phyloP scores from a whole-genome alignment of 768 basidiomycete genomes.

The Naganishia vishniacii region DNA sequence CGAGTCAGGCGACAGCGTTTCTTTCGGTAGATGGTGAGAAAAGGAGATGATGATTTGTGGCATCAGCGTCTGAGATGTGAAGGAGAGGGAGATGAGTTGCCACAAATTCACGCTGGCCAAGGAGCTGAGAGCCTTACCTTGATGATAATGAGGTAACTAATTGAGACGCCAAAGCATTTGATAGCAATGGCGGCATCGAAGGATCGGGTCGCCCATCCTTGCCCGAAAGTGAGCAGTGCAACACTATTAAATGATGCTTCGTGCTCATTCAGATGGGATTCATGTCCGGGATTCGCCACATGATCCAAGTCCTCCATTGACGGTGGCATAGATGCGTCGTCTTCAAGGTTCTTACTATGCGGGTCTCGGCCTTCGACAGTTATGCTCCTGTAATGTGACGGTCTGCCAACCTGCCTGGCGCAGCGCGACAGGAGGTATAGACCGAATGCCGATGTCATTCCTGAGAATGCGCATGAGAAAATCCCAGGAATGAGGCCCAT shows the following conservation, averaged over 20 bases:
- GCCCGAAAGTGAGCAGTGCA: slow-evolving; percentile 75
- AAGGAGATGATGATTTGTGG: slow-evolving; percentile 80
- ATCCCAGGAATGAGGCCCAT: slow-evolving; percentile 85
- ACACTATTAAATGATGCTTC: slow-evolving; percentile 47
- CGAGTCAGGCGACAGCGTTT: slow-evolving; percentile 32
- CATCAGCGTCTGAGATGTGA: slow-evolving; percentile 80
- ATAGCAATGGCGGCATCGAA: slow-evolving; percentile 91
- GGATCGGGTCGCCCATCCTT: slow-evolving; percentile 48
- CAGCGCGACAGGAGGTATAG: slow-evolving; percentile 81
- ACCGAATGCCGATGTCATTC: slow-evolving; percentile 69
- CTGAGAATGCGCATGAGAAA: slow-evolving; percentile 78
- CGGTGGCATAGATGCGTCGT: not conserved
- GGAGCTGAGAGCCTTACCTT: slow-evolving; percentile 38
- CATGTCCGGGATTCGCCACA: not conserved
- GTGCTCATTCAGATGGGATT: slow-evolving; percentile 4
- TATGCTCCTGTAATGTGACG: slow-evolving; percentile 17
- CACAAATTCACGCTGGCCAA: not conserved
- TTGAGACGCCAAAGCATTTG: slow-evolving; percentile 94
- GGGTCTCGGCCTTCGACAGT: slow-evolving; percentile 8
- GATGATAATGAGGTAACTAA: slow-evolving; percentile 60
- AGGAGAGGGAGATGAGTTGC: not conserved
- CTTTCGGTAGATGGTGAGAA: slow-evolving; percentile 57
- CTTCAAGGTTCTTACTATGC: not conserved
- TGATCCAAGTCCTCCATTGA: not conserved
- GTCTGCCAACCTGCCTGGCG: slow-evolving; percentile 59